Evolutionary conservation across 805 yeast genomes (phyloP).

Genomic region (Candida easanensis): DNA sequence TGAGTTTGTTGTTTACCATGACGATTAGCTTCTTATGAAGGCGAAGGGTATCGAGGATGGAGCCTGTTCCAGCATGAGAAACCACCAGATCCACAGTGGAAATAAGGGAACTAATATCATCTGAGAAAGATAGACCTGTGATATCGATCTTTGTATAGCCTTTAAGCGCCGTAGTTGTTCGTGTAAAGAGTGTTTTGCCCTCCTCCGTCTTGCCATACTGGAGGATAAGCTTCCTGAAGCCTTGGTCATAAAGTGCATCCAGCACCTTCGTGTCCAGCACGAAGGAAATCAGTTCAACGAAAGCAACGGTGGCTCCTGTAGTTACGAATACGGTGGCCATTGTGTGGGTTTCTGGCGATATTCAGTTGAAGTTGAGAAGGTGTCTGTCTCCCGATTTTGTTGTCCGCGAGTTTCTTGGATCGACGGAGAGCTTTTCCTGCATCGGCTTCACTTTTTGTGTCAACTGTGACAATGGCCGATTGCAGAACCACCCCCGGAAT

Average conservation of each 20-base stretch:
- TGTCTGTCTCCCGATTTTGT: too few species aligned
- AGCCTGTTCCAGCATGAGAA: slow-evolving; percentile 92
- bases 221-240: slow-evolving; percentile 42
- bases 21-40: slow-evolving; percentile 56
- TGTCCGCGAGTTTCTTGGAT: too few species aligned
- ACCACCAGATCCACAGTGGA: slow-evolving; percentile 55
- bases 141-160: slow-evolving; percentile 19
- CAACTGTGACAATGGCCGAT: background rate
- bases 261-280: slow-evolving; percentile 38
- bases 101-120: slow-evolving; percentile 41
- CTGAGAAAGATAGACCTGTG: slow-evolving; percentile 46
- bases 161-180: background rate
- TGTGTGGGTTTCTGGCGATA: background rate
- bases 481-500: too few species aligned
- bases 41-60: slow-evolving; percentile 76
- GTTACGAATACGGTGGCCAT: slow-evolving; percentile 49
- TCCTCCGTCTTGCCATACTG: slow-evolving; percentile 56
- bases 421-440: too few species aligned
- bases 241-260: slow-evolving; percentile 30
- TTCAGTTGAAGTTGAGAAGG: too few species aligned
- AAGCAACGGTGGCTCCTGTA: slow-evolving; percentile 91
- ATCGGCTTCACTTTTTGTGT: background rate
- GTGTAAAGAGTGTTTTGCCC: slow-evolving; percentile 22
- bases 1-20: slow-evolving; percentile 66
- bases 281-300: slow-evolving; percentile 51